phyloP scores from a whole-genome alignment of 768 basidiomycete species.

The Naganishia vaughanmartiniae region DNA sequence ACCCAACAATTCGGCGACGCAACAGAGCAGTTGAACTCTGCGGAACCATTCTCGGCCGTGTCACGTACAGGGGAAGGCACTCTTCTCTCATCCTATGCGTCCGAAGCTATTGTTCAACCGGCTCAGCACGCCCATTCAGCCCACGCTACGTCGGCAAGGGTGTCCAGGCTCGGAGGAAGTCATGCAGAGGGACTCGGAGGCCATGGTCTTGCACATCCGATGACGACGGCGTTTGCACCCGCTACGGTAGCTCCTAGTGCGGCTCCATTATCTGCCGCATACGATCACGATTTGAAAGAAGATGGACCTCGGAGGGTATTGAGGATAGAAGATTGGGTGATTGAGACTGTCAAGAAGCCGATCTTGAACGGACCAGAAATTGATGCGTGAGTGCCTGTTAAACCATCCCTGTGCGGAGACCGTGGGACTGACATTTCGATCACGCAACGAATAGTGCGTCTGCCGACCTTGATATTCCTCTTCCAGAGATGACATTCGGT shows the following conservation, averaged over 20 bases:
- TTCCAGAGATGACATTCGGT: slow-evolving; percentile 97
- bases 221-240: slow-evolving; percentile 14
- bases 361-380: slow-evolving; percentile 63
- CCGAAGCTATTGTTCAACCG: slow-evolving; percentile 18
- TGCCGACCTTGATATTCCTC: slow-evolving; percentile 62
- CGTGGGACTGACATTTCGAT: not conserved
- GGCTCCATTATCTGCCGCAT: not conserved
- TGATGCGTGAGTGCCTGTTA: slow-evolving; percentile 55
- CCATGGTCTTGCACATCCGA: slow-evolving; percentile 5
- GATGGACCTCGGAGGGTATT: slow-evolving; percentile 32
- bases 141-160: slow-evolving; percentile 11
- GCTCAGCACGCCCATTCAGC: slow-evolving; percentile 17
- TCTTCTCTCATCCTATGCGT: slow-evolving; percentile 10
- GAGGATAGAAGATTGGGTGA: slow-evolving; percentile 52
- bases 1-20: not conserved
- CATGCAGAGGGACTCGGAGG: not conserved
- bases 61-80: slow-evolving; percentile 20
- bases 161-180: slow-evolving; percentile 5
- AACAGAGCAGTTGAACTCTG: not conserved
- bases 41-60: slow-evolving; percentile 18
- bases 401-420: not conserved
- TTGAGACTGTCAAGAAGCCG: slow-evolving; percentile 47
- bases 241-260: not conserved
- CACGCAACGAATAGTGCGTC: slow-evolving; percentile 42
- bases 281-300: slow-evolving; percentile 28